Evolutionary conservation across 768 basidiomycete genomes (phyloP), one percentile per base, ranked within the genome.

Genomic region (Nidula microcarpa): DNA sequence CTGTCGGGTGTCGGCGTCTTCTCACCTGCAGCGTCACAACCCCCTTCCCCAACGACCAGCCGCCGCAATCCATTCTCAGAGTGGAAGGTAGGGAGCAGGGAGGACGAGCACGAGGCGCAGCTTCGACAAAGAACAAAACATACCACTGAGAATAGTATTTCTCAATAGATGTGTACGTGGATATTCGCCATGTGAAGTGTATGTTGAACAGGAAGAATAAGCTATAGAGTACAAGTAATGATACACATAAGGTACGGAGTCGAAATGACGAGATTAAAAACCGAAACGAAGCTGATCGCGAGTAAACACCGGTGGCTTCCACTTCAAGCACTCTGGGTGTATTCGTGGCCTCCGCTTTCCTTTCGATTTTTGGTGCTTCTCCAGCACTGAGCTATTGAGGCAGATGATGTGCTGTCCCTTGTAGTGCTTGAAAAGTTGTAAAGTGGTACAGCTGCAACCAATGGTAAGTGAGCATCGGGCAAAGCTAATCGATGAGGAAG

Each of bases 231-330:
- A 53, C 57, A 61, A 49, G 49, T 48, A 48, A 50, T 13, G 18
- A 44, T 33, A 57, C 39, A 63, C 55, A 23, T 55, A 47, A 53
- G 55, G 53, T 62, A 62, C 56, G 58, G 17, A 57, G 17, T 54
- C 37, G 18, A 48, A 13, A 54, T n/a, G 6, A 49, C 13, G 11
- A 51, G 30, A 35, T 65, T 74, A 82, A 66, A 78, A 83, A 30
- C 81, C 81, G 62, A 94, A 94, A 54, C 92, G 83, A 55, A 94
- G 74, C 70, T 94, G 91, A 61, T 93, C 92, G 56, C 91, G 80
- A 48, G 90, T 91, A 70, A 96, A 94, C 44, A 89, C 86, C 13
- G 92, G 97, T 52, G 97, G 96, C 68, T 95, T 97, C 97, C 97
- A 99, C 59, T 84, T 80, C 53, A 99, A 73, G 63, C 77, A 76